Evolutionary conservation across 2,329 filamentous ascomycete genomes (phyloP), one percentile per base, ranked within the genome.

Genomic region (Phaeosphaeriaceae sp.): DNA sequence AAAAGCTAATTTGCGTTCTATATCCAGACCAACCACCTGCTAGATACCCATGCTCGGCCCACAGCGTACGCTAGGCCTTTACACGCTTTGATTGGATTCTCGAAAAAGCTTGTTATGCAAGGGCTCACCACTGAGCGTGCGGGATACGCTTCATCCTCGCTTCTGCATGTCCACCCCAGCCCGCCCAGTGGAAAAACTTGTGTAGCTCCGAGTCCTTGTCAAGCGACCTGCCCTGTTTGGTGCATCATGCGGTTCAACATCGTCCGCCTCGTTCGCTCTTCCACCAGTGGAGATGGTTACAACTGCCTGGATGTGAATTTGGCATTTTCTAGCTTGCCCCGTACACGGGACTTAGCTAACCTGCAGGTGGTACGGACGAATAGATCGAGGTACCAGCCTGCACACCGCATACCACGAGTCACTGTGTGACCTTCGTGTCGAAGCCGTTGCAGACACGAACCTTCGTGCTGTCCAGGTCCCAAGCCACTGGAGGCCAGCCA

Each of bases 51-150:
- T 58, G 61, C 47, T 53, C 19, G 24, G 48, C 48, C 49, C 49
- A 25, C 49, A 51, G 22, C 47, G 63, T 66, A 60, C 56, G 62
- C 69, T 69, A 67, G 57, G 47, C n/a, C 13, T 54, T 55, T 70
- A 50, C 51, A 53, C 63, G 56, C 51, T 59, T 47, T 63, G 41
- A 77, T 76, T 76, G 74, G 75, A 54, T 45, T 48, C 65, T 71
- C 72, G 64, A 57, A 65, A 73, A 76, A 74, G 72, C 74, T 76
- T 76, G 69, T 72, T 69, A 66, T 74, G 72, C 74, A 72, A 67
- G 69, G 66, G 61, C 66, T 68, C 68, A 70, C 72, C 66, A 71
- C 65, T 74, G 66, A 67, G 60, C 61, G 63, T 60, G 65, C 58
- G 62, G 61, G 59, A 62, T 69, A 68, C 65, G 66, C 67, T 62